Evolutionary conservation across 139 green algal species (phyloP).

Genomic region (Chlamydomonas applanata): DNA sequence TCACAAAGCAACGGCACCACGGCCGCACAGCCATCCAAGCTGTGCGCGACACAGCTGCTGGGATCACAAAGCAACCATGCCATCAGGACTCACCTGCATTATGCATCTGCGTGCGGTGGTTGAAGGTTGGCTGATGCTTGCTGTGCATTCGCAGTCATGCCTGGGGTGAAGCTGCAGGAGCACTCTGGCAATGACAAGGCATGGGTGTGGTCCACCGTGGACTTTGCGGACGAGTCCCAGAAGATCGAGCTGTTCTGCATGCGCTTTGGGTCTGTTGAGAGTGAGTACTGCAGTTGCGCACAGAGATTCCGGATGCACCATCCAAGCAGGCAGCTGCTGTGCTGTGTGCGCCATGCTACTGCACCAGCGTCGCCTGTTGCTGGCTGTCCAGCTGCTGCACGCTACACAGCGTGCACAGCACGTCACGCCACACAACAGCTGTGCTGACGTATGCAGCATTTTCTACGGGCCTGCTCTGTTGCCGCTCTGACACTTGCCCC

Average conservation of each 20-base stretch:
- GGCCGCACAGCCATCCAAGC: background rate
- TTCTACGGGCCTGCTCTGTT: no score
- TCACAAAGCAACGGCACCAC: no score
- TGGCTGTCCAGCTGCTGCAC: background rate
- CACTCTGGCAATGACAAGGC: slow-evolving; percentile 96
- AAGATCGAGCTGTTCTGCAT: slow-evolving; percentile 89
- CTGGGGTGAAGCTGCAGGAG: slow-evolving; percentile 87
- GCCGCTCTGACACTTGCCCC: no score
- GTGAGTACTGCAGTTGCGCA: slow-evolving; percentile 30
- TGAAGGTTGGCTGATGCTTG: background rate
- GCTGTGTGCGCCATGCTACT: background rate
- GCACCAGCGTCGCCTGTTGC: background rate
- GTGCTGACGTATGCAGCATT: no score
- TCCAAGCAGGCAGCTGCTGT: background rate
- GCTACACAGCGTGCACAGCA: background rate
- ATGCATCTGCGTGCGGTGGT: no score
- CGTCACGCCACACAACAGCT: no score
- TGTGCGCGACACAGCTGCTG: background rate
- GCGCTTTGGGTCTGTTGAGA: slow-evolving; percentile 82
- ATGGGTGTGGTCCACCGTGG: slow-evolving; percentile 91
- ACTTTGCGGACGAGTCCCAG: slow-evolving; percentile 93
- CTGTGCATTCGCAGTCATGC: slow-evolving; percentile 75
- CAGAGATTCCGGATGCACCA: background rate
- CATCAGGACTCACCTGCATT: no score
- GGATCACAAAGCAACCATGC: background rate